These are phyloP conservation scores for Hypoxylon trugodes DNA, from an alignment of 495 filamentous ascomycete species.

Conservation along the genomic window DNA sequence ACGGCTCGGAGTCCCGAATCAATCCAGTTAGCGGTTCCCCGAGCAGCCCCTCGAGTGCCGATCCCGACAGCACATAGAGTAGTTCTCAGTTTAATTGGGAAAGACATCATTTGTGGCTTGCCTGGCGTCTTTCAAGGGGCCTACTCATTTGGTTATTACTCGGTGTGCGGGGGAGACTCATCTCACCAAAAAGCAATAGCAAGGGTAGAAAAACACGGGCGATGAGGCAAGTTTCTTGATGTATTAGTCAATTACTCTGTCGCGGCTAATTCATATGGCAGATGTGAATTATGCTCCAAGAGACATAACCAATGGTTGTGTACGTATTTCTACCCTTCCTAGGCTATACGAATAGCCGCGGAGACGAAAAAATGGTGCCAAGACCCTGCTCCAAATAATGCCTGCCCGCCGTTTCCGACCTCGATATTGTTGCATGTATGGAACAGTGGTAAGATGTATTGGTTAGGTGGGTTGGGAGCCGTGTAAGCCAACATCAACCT, in stretches of 20 bases:
- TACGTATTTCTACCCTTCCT: constrained; percentile 30
- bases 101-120: background rate
- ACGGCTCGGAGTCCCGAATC: constrained; percentile 10
- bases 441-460: constrained; percentile 3
- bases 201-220: constrained; percentile 1
- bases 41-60: background rate
- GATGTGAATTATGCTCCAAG: constrained; percentile 5
- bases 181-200: constrained; percentile 2
- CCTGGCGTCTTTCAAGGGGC: background rate
- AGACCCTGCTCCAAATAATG: constrained; percentile 18
- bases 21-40: background rate
- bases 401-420: constrained; percentile 4
- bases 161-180: constrained; percentile 15
- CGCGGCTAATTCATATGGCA: constrained; percentile 32
- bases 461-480: background rate
- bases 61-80: background rate
- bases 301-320: constrained; percentile 10
- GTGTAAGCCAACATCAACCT: constrained; percentile 1
- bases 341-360: constrained; percentile 37
- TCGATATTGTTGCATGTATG: constrained; percentile 10
- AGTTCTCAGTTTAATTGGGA: constrained; percentile 10
- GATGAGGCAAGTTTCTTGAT: constrained; percentile 13
- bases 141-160: constrained; percentile 13
- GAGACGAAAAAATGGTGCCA: constrained; percentile 11
- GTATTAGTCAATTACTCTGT: constrained; percentile 30